These are phyloP conservation scores for Trichoderma polysporum DNA, from an alignment of 2,329 filamentous ascomycete genomes.

Conservation along the genomic window DNA sequence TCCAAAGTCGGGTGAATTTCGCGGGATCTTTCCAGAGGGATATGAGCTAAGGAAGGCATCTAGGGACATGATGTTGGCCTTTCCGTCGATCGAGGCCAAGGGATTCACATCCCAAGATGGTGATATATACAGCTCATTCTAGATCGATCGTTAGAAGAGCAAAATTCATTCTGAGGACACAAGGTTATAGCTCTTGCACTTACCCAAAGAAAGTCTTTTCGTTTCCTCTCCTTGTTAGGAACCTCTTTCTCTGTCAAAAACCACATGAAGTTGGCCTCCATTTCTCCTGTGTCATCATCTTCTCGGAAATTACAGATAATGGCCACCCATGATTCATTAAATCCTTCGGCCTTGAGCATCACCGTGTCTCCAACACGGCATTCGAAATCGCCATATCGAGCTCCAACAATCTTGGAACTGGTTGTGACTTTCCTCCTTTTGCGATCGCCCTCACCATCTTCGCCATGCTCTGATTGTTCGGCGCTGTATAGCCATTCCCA, in stretches of 20 bases:
- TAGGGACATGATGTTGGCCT: conserved; percentile 75
- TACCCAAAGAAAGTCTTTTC: conserved; percentile 73
- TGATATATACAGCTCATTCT: conserved; percentile 92
- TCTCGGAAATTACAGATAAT: conserved; percentile 82
- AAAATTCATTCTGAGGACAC: not conserved
- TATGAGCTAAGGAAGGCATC: conserved; percentile 66
- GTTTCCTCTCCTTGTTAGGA: conserved; percentile 76
- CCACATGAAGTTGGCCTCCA: conserved; percentile 90
- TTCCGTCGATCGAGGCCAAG: conserved; percentile 85
- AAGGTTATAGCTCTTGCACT: conserved; percentile 22
- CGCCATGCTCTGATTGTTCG: conserved; percentile 33
- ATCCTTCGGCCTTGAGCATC: conserved; percentile 81
- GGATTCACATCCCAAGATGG: conserved; percentile 85
- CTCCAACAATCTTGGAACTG: conserved; percentile 66
- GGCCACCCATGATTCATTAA: conserved; percentile 87
- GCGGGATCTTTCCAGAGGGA: conserved; percentile 72
- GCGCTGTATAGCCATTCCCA: conserved; percentile 76
- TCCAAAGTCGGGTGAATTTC: conserved; percentile 70
- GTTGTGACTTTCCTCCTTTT: conserved; percentile 38
- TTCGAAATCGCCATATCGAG: conserved; percentile 76
- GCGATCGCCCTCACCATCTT: conserved; percentile 33
- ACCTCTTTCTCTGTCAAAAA: conserved; percentile 92
- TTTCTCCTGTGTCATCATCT: conserved; percentile 63
- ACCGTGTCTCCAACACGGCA: conserved; percentile 82
- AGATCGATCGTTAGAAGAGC: not conserved